Base-by-base conservation (phyloP, 345 rosid species). In the Hevea brasiliensis region DNA sequence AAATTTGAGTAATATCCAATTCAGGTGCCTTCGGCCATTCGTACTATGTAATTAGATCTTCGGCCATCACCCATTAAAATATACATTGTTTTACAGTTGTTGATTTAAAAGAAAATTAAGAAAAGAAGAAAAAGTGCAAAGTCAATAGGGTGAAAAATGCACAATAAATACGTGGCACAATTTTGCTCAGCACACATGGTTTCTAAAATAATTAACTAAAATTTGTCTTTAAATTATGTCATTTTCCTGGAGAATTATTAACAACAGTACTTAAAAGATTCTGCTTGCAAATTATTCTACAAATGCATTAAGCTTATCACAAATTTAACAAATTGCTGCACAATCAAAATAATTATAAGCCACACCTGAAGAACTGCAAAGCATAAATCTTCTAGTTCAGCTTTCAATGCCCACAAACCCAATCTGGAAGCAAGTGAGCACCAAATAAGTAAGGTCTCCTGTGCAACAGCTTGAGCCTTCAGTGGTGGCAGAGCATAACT, bases 381-480 rank as follows among this genome's bases (percentile, higher is more conserved):
- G 72, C 92, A 89, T 54, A 88, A 79, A 86, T 89, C 92, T 83
- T 89, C 92, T 35, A 89, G 68, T 74, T 89, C 90, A 44, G 92
- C 89, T 79, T 88, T 88, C 83, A 89, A 58, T 24, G 94, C 92
- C 94, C 94, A 88, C 74, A 89, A 70, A 75, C 92, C 92, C 83
- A 89, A 84, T 85, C 90, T 85, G 4, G 92, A 88, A 75, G 94
- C 94, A 74, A 89, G 94, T 21, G 90, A 85, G 80, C 94, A 88
- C 94, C 94, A 89, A 74, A 89, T 75, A 77, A 79, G 81, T 51
- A 89, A 71, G 64, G 94, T 89, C 82, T 89, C 94, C 73, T 85
- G 87, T n/a, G 92, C 94, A 29, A 89, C 79, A 72, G 94, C 90
- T 79, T 78, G 84, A 82, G 94, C 92, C 86, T 89, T 89, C 64